These are phyloP conservation scores for Trichoderma citrinoviride DNA, from an alignment of 2,329 filamentous ascomycete genomes.

Conservation along the genomic window DNA sequence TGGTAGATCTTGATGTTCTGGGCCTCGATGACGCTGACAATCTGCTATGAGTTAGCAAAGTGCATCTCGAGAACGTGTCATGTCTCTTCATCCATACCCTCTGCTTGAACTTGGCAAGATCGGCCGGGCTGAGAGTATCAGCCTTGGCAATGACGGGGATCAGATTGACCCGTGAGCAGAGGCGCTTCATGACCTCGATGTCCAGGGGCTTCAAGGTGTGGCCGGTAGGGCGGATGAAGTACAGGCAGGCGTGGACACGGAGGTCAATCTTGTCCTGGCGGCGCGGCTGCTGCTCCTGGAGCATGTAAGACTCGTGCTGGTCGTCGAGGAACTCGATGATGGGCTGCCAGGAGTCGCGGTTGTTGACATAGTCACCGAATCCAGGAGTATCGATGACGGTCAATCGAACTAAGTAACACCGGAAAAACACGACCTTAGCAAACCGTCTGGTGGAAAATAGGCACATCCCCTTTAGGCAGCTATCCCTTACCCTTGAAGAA, in stretches of 20 bases:
- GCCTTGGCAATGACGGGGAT: slow-evolving; percentile 99
- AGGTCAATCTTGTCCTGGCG: slow-evolving; percentile 99
- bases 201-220: slow-evolving; percentile 98
- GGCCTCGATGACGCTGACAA: slow-evolving; percentile 91
- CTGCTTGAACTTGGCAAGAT: slow-evolving; percentile 91
- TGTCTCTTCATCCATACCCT: slow-evolving; percentile 60
- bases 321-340: slow-evolving; percentile 99
- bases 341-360: slow-evolving; percentile 99
- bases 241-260: slow-evolving; percentile 95
- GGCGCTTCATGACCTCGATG: slow-evolving; percentile 99
- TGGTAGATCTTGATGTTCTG: slow-evolving; percentile 99
- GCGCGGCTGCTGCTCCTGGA: slow-evolving; percentile 98
- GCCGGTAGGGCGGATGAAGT: slow-evolving; percentile 98
- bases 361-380: slow-evolving; percentile 99
- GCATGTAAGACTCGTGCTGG: slow-evolving; percentile 99
- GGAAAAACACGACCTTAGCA: neutral
- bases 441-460: neutral
- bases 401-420: slow-evolving; percentile 69
- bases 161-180: slow-evolving; percentile 96
- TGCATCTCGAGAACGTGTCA: neutral
- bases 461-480: neutral
- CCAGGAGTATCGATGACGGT: slow-evolving; percentile 99
- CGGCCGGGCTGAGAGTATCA: slow-evolving; percentile 89
- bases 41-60: slow-evolving; percentile 53
- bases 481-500: slow-evolving; percentile 90